A percentile compares a stretch with the other conserved stretches of the same genome.
phyloP scores from a whole-genome alignment of 148 eudicot species.

The Vaccinium myrtillus region DNA sequence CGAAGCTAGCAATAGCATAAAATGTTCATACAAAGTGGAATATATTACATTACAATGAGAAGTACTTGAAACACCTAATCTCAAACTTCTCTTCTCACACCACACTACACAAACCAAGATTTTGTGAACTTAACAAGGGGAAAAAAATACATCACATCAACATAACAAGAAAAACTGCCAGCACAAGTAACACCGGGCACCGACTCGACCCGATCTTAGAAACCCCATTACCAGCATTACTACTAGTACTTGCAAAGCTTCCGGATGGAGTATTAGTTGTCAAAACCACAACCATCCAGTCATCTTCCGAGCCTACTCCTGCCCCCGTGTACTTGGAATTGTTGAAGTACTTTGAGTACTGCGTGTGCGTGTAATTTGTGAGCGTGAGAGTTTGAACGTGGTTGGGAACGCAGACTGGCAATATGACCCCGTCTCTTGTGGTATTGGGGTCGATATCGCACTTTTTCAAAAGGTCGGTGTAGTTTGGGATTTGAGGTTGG shows the following conservation, averaged over 20 bases:
- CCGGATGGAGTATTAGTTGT: conserved; percentile 46
- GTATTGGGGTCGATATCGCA: conserved; percentile 51
- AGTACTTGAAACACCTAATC: background rate
- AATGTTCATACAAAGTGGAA: too few species aligned
- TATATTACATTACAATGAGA: background rate
- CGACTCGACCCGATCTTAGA: background rate
- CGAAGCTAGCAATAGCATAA: too few species aligned
- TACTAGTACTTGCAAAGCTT: conserved; percentile 35
- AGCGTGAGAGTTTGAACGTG: conserved; percentile 57
- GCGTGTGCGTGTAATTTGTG: conserved; percentile 68
- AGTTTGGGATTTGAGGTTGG: conserved; percentile 35
- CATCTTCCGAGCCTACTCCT: conserved; percentile 67
- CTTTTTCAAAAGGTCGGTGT: conserved; percentile 48
- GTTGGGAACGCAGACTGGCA: conserved; percentile 67
- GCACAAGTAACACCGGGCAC: conserved; percentile 17
- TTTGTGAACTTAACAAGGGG: background rate
- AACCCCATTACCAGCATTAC: conserved; percentile 26
- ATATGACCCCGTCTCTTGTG: conserved; percentile 51
- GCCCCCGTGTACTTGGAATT: conserved; percentile 57
- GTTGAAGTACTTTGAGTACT: conserved; percentile 40
- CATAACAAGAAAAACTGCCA: conserved; percentile 18
- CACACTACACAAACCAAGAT: background rate
- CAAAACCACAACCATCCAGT: conserved; percentile 76
- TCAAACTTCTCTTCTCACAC: background rate
- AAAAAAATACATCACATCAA: background rate